These are phyloP conservation scores for Dictyostelium discoideum DNA, from an alignment of 78 protist genomes.

Conservation along the genomic window DNA sequence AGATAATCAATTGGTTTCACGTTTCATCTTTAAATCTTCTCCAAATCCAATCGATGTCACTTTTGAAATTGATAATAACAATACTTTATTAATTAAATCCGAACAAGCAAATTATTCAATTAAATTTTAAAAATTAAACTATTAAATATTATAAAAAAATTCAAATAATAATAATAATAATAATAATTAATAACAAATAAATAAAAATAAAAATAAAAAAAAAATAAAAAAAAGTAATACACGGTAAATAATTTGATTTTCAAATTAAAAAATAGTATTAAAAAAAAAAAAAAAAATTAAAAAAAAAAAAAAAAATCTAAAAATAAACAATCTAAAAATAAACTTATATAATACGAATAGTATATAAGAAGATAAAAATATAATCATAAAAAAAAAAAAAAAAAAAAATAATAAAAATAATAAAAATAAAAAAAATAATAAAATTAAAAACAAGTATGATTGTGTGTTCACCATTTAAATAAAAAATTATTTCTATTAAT, in stretches of 20 bases:
- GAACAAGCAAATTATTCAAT: slow-evolving; percentile 13
- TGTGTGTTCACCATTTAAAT: too few species aligned
- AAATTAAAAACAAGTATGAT: too few species aligned
- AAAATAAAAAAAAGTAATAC: neutral
- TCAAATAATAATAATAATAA: too few species aligned
- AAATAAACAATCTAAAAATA: neutral
- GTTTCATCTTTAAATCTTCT: neutral
- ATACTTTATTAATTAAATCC: neutral
- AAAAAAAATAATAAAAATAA: too few species aligned
- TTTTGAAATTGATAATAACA: slow-evolving; percentile 10
- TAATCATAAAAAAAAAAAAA: too few species aligned
- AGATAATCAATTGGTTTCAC: neutral
- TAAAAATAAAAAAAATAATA: too few species aligned
- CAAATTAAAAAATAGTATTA: neutral
- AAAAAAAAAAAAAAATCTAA: neutral
- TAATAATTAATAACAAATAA: neutral
- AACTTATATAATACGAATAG: neutral
- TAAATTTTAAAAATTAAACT: neutral
- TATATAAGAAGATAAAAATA: neutral
- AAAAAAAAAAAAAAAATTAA: neutral
- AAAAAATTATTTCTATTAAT: too few species aligned
- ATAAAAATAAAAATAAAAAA: neutral
- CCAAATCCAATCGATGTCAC: neutral
- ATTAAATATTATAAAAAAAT: too few species aligned
- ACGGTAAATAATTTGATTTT: neutral